Evolutionary conservation across 768 basidiomycete genomes (phyloP), one percentile per base, ranked within the genome.

Genomic region (Punctularia strigosozonata): DNA sequence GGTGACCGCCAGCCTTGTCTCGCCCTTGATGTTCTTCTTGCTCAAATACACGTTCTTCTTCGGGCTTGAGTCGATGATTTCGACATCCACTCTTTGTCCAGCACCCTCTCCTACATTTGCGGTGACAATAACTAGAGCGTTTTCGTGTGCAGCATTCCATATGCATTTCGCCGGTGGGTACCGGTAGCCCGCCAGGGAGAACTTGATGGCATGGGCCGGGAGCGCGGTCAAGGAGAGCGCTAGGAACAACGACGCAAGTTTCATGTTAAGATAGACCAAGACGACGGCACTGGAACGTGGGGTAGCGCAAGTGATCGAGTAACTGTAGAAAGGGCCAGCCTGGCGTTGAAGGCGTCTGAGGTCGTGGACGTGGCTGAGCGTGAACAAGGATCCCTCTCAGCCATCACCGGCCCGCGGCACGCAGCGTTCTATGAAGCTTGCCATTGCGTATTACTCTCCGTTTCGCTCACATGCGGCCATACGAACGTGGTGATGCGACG

Each of bases 41-140:
- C 75, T 80, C 48, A 97, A 65, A 57, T 97, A 98, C 7, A 91
- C 77, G 57, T 97, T 97, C 50, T 77, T 75, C 51, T 80, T 72
- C 18, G 79, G 67, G 31, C 79, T 80, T 15, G 88, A 87, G 60
- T 98, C 94, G 36, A 95, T 63, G 45, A 99, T 90, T 55, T 97
- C 90, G 46, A 99, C 71, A 66, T 99, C 95, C 25, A 92, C 69
- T 17, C 90, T 75, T 60, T 94, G 91, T 49, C 72, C 67, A 1
- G 61, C 59, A 0, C 82, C 84, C 0, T 80, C 70, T 0, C 80
- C 79, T 22, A 94, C 81, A 54, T 95, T 94, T 31, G 94, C 91
- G 0, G 94, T 97, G 48, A 95, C 90, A 50, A 99, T 88, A 54
- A 97, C 88, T 25, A 98, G 80, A 5, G 87, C 73, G 50, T 89